A percentile compares a stretch with the other conserved stretches of the same genome.
Evolutionary conservation across 345 rosid species (phyloP).

Genomic region (Jatropha curcas): DNA sequence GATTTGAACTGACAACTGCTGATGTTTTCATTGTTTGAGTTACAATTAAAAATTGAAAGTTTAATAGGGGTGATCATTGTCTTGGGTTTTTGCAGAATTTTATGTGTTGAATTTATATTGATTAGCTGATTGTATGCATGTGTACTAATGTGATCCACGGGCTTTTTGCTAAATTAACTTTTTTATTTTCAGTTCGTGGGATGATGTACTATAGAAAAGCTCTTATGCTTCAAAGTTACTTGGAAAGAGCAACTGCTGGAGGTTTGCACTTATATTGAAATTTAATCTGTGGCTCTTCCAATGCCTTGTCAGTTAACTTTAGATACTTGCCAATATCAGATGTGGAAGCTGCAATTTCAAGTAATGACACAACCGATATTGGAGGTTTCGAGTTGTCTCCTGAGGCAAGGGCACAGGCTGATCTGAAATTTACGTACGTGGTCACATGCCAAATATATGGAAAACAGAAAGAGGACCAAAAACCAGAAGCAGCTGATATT

Average conservation of each 20-base stretch:
- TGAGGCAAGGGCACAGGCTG: conserved; percentile 87
- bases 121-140: not conserved
- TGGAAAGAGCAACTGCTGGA: conserved; percentile 67
- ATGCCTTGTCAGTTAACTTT: conserved; percentile 21
- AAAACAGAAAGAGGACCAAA: conserved; percentile 90
- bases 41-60: not conserved
- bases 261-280: conserved; percentile 47
- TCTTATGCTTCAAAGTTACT: conserved; percentile 84
- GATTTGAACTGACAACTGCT: not conserved
- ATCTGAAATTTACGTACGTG: conserved; percentile 88
- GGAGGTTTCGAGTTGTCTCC: conserved; percentile 90
- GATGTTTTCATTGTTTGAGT: not conserved
- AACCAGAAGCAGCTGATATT: conserved; percentile 92
- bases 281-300: conserved; percentile 18
- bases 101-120: not conserved
- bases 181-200: conserved; percentile 78
- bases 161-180: conserved; percentile 1
- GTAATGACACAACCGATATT: conserved; percentile 54
- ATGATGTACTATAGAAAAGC: conserved; percentile 99
- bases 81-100: not conserved
- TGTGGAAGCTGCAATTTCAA: conserved; percentile 56
- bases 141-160: not conserved
- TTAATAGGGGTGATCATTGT: not conserved
- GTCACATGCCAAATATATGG: conserved; percentile 98
- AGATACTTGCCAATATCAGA: conserved; percentile 45